phyloP scores from a whole-genome alignment of 805 yeast genomes.

The Spencermartinsiella europaea region DNA sequence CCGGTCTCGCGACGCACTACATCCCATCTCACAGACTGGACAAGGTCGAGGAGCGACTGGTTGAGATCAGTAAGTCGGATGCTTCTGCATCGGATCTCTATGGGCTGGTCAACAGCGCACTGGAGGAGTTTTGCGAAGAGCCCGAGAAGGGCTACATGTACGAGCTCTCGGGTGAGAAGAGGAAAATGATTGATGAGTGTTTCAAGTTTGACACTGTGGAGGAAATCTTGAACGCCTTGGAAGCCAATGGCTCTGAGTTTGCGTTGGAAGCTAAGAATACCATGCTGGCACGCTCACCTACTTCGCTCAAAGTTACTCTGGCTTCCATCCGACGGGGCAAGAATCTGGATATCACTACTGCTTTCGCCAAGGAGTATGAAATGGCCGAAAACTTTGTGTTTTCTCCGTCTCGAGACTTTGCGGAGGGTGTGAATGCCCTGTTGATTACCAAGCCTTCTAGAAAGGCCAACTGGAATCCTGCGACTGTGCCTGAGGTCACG shows the following conservation, averaged over 20 bases:
- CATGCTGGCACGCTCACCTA: conserved; percentile 62
- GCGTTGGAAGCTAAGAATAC: conserved; percentile 54
- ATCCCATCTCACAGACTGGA: conserved; percentile 61
- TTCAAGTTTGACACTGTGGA: conserved; percentile 51
- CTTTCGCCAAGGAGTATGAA: conserved; percentile 66
- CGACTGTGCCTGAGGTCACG: conserved; percentile 36
- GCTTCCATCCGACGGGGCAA: conserved; percentile 61
- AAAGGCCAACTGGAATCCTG: conserved; percentile 47
- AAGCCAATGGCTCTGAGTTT: conserved; percentile 55
- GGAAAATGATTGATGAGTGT: conserved; percentile 61
- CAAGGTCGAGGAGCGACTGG: conserved; percentile 59
- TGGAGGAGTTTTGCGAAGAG: conserved; percentile 73
- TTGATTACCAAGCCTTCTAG: conserved; percentile 53
- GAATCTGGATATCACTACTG: conserved; percentile 52
- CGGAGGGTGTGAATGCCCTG: conserved; percentile 42
- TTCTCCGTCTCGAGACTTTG: conserved; percentile 43
- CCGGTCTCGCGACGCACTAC: conserved; percentile 89
- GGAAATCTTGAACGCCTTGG: conserved; percentile 51
- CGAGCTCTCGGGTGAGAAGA: conserved; percentile 50
- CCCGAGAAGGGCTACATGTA: conserved; percentile 60
- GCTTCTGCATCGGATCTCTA: conserved; percentile 37
- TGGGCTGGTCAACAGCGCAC: conserved; percentile 59
- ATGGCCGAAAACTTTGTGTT: conserved; percentile 73
- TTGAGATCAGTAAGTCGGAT: conserved; percentile 40
- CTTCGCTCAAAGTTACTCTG: conserved; percentile 70